Percentiles rank a stretch among this genome's conserved stretches.
Conservation (phyloP, 2,329 filamentous ascomycete species). For the Diaporthe citriasiana region DNA sequence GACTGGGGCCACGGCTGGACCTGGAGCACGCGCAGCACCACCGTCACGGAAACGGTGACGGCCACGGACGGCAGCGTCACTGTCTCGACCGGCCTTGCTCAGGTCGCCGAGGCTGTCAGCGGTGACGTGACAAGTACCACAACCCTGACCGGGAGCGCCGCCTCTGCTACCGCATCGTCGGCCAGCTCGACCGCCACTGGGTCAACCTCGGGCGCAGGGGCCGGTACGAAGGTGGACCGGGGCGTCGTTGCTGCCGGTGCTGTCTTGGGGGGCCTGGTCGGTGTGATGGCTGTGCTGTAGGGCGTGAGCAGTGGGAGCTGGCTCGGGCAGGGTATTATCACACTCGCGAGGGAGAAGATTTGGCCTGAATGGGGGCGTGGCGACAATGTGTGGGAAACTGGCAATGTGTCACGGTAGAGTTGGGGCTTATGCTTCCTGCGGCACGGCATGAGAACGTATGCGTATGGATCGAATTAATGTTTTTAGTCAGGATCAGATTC, state of each 20-base stretch:
- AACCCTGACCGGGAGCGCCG: constrained; percentile 44
- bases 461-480: neutral
- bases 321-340: too few relatives aligned
- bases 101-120: constrained; percentile 51
- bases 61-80: constrained; percentile 47
- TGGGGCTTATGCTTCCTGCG: neutral
- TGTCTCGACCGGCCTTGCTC: constrained; percentile 48
- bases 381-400: neutral
- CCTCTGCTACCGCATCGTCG: constrained; percentile 33
- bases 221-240: neutral
- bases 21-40: constrained; percentile 52
- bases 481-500: too few relatives aligned
- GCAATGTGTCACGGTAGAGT: too few relatives aligned
- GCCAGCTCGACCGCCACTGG: constrained; percentile 30
- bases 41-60: constrained; percentile 54
- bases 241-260: constrained; percentile 47
- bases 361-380: neutral
- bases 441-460: neutral
- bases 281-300: constrained; percentile 49
- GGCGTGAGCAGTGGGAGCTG: neutral
- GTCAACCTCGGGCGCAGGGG: constrained; percentile 10
- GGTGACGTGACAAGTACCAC: constrained; percentile 51
- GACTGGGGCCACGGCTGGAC: constrained; percentile 59
- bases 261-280: constrained; percentile 49
- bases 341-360: neutral